phyloP scores from a whole-genome alignment of 139 green algal species.

The Gonium pectorale region DNA sequence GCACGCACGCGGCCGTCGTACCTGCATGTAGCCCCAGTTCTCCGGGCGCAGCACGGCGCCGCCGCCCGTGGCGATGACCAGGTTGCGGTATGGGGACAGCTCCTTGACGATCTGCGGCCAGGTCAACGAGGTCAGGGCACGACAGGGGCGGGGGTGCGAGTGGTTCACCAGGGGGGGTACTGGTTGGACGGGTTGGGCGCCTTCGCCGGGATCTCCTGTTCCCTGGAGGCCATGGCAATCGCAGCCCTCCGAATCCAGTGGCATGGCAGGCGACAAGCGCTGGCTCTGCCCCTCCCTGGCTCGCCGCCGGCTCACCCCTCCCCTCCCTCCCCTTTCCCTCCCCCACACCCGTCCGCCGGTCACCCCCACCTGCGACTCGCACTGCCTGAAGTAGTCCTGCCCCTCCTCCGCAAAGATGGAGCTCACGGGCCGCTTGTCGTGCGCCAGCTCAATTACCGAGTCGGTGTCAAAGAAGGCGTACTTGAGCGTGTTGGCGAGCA shows the following conservation, averaged over 20 bases:
- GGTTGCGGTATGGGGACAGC: constrained; percentile 82
- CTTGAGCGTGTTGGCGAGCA: constrained; percentile 73
- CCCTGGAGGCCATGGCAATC: no score
- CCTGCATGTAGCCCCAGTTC: constrained; percentile 96
- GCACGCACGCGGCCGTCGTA: no score
- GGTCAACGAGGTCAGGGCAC: neutral
- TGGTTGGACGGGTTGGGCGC: no score
- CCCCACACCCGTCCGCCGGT: neutral
- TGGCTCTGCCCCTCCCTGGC: no score
- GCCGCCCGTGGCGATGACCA: constrained; percentile 88
- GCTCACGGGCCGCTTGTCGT: constrained; percentile 66
- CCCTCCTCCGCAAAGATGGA: constrained; percentile 89
- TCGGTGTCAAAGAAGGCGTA: constrained; percentile 94
- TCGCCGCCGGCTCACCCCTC: neutral
- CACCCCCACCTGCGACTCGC: constrained; percentile 77
- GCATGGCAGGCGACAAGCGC: no score
- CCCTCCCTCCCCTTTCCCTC: neutral
- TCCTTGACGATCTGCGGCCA: constrained; percentile 72
- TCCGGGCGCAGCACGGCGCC: constrained; percentile 75
- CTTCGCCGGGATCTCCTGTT: no score
- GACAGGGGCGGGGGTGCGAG: neutral
- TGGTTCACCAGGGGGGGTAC: no score
- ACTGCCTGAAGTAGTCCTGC: constrained; percentile 86
- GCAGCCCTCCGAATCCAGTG: no score
- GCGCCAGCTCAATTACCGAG: constrained; percentile 77